These are phyloP conservation scores for Talaromyces pinophilus DNA, from an alignment of 2,329 filamentous ascomycete genomes.

Conservation along the genomic window DNA sequence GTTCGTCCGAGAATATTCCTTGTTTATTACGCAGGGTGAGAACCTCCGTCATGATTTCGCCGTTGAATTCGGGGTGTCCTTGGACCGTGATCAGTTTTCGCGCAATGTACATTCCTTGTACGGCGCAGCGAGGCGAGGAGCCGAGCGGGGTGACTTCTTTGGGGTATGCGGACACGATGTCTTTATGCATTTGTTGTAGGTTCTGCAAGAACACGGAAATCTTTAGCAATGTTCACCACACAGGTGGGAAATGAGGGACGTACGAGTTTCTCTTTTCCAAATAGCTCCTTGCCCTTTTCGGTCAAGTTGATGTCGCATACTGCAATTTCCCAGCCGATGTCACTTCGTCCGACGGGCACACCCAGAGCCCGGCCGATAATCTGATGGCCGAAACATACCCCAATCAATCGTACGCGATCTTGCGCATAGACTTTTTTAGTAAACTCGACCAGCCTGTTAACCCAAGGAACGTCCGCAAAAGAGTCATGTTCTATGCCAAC, in stretches of 20 bases:
- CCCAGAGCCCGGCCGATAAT: constrained; percentile 75
- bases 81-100: constrained; percentile 72
- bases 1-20: constrained; percentile 65
- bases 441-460: constrained; percentile 70
- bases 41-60: constrained; percentile 21
- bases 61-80: constrained; percentile 81
- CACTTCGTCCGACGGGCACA: constrained; percentile 65
- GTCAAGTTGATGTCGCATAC: constrained; percentile 70
- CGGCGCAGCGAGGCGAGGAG: constrained; percentile 64
- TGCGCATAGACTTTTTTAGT: constrained; percentile 61
- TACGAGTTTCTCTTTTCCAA: constrained; percentile 65
- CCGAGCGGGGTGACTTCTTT: constrained; percentile 64
- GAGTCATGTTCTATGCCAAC: constrained; percentile 64
- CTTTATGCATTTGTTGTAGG: constrained; percentile 83
- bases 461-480: constrained; percentile 75
- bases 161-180: constrained; percentile 69
- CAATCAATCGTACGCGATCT: constrained; percentile 68
- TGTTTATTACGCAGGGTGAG: constrained; percentile 12
- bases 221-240: background rate
- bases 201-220: constrained; percentile 29
- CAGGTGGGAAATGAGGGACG: constrained; percentile 26
- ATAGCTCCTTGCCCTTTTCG: constrained; percentile 68
- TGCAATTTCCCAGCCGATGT: constrained; percentile 77
- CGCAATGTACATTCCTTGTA: constrained; percentile 77
- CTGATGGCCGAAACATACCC: constrained; percentile 86